Evolutionary conservation across 2,329 filamentous ascomycete species (phyloP).

Genomic region (Periconia sp.): DNA sequence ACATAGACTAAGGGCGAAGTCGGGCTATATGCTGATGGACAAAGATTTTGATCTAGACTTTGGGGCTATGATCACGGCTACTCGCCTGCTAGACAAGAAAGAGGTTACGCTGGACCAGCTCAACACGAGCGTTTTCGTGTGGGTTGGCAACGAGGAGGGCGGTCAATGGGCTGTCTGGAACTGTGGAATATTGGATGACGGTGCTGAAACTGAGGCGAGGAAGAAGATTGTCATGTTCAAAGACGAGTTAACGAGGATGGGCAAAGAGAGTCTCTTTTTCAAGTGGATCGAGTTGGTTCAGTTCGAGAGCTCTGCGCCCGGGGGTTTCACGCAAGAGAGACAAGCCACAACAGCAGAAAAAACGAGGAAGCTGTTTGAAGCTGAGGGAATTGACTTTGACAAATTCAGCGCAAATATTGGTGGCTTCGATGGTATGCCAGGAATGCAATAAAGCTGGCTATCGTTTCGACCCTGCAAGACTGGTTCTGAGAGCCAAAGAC

Average conservation of each 20-base stretch:
- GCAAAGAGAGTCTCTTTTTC: slow-evolving; percentile 88
- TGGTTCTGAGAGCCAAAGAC: neutral
- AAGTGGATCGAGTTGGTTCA: slow-evolving; percentile 92
- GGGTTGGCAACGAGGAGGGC: slow-evolving; percentile 42
- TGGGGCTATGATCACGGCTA: slow-evolving; percentile 74
- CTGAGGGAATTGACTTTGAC: slow-evolving; percentile 79
- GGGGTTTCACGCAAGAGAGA: slow-evolving; percentile 73
- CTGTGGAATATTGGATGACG: slow-evolving; percentile 53
- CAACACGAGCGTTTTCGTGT: slow-evolving; percentile 61
- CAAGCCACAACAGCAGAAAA: slow-evolving; percentile 73
- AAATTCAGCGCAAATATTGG: slow-evolving; percentile 73
- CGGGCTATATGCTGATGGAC: slow-evolving; percentile 84
- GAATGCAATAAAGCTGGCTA: slow-evolving; percentile 24
- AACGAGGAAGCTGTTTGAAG: slow-evolving; percentile 73
- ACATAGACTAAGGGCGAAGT: slow-evolving; percentile 71
- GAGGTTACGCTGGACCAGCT: slow-evolving; percentile 66
- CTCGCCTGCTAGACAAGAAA: slow-evolving; percentile 67
- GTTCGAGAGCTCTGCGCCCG: slow-evolving; percentile 77
- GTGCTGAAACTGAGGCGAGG: slow-evolving; percentile 62
- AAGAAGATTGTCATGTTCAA: slow-evolving; percentile 80
- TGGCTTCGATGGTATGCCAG: slow-evolving; percentile 60
- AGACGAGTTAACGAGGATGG: slow-evolving; percentile 71
- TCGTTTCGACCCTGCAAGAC: neutral
- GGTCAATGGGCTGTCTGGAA: slow-evolving; percentile 73
- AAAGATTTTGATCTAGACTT: slow-evolving; percentile 88